Evolutionary conservation across 2,329 filamentous ascomycete species (phyloP), one percentile per base, ranked within the genome.

Genomic region (Fusarium miscanthi): DNA sequence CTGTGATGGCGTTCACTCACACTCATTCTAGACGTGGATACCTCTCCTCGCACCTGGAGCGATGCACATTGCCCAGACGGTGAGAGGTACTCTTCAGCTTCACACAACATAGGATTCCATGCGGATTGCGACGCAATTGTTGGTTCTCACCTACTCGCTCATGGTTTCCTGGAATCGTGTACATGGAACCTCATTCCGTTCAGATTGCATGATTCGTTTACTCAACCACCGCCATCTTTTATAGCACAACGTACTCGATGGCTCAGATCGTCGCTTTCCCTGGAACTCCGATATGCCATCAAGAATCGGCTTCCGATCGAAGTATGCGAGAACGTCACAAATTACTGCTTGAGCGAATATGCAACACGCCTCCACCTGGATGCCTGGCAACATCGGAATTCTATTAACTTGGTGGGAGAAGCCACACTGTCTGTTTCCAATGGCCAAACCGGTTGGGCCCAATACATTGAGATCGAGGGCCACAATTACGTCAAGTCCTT

Each of bases 361-460:
- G 57, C 57, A 0, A 17, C 23, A 3, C 40, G 21, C 2, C n/a
- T 53, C 19, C 19, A 42, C 13, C 23, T 31, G 7, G 30, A 60
- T n/a, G 9, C 33, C 2, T 60, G 58, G 58, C 3, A 42, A 51
- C 5, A 19, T 8, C 19, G 11, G 0, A 4, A 19, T n/a, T 30
- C 12, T 8, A 5, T 19, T 17, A 8, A 3, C 3, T n/a, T 19
- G 5, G 14, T 10, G 1, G 2, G 5, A 14, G 3, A 25, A 6
- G 2, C 31, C 6, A 6, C 21, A 19, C 25, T 54, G n/a, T 38
- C 38, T 4, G 9, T 43, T 17, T 16, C 0, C 17, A 19, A 16
- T 1, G 27, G 37, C 9, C 17, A 41, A 21, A 33, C 12, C 17
- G 3, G 43, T 33, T 56, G 52, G 52, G 52, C 30, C 2, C 52